A percentile compares a stretch with the other conserved stretches of the same genome.
Evolutionary conservation across 345 rosid genomes (phyloP).

Genomic region (Tarenaya hassleriana): DNA sequence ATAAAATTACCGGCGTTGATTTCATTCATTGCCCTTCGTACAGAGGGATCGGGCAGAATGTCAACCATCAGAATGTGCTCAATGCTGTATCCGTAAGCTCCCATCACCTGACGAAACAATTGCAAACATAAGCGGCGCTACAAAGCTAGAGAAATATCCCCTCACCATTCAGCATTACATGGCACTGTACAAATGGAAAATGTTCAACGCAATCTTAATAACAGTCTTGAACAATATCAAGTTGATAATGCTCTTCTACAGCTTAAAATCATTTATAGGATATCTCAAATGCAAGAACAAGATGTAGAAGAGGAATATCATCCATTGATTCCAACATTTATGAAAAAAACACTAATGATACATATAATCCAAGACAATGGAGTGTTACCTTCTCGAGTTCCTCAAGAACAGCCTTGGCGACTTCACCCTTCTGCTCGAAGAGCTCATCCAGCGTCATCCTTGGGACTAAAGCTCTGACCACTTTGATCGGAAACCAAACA

Average conservation of each 20-base stretch:
- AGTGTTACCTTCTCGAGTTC: constrained; percentile 82
- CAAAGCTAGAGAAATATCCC: no score
- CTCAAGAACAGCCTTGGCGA: constrained; percentile 85
- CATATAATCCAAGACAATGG: background rate
- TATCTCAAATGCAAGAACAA: constrained; percentile 2
- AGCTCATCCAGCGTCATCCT: constrained; percentile 81
- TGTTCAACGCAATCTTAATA: no score
- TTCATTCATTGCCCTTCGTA: constrained; percentile 96
- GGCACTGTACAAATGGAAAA: no score
- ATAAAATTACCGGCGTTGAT: constrained; percentile 99
- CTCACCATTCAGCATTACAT: no score
- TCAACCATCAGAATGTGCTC: constrained; percentile 98
- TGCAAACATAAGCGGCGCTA: no score
- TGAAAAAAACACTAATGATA: no score
- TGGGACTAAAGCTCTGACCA: constrained; percentile 93
- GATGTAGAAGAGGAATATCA: background rate
- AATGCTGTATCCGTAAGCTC: constrained; percentile 87
- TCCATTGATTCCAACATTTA: background rate
- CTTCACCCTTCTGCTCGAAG: constrained; percentile 97
- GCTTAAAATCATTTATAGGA: no score
- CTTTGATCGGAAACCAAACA: constrained; percentile 29
- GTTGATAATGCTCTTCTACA: no score
- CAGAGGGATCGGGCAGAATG: constrained; percentile 82
- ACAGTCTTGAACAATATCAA: no score
- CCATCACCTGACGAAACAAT: constrained; percentile 64